phyloP scores from a whole-genome alignment of 2,329 filamentous ascomycete species.

The Colletotrichum cereale region DNA sequence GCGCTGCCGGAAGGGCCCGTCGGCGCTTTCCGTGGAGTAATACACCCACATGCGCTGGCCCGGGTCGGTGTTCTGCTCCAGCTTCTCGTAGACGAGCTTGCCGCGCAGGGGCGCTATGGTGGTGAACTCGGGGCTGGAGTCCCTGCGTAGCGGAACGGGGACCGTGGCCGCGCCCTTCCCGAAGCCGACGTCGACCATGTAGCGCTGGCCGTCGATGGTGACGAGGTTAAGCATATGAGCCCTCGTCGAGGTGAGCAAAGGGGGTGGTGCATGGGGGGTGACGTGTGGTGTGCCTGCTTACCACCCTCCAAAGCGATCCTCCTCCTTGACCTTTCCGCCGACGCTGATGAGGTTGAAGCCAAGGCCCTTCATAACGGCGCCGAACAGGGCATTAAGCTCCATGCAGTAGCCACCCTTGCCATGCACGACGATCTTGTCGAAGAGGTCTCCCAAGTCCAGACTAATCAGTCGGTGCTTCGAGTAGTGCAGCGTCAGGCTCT shows the following conservation, averaged over 20 bases:
- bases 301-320: conserved; percentile 45
- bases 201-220: conserved; percentile 60
- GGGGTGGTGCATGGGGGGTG: conserved; percentile 16
- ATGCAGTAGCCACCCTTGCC: conserved; percentile 67
- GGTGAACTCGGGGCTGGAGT: conserved; percentile 43
- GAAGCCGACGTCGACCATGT: conserved; percentile 71
- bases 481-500: conserved; percentile 67
- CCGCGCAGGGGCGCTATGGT: conserved; percentile 60
- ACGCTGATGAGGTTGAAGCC: conserved; percentile 64
- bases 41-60: conserved; percentile 56
- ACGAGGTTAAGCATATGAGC: conserved; percentile 72
- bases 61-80: conserved; percentile 50
- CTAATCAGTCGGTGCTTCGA: conserved; percentile 50
- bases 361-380: conserved; percentile 59
- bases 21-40: conserved; percentile 46
- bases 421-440: conserved; percentile 58
- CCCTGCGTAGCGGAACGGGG: conserved; percentile 49
- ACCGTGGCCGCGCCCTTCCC: conserved; percentile 59
- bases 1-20: conserved; percentile 55
- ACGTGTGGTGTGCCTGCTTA: neutral
- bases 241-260: conserved; percentile 54
- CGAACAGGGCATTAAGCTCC: conserved; percentile 61
- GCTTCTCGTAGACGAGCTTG: conserved; percentile 54
- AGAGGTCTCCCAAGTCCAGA: conserved; percentile 57
- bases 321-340: conserved; percentile 52